Base-by-base conservation (phyloP, 179 eudicot genomes). In the Beta lomatogona region DNA sequence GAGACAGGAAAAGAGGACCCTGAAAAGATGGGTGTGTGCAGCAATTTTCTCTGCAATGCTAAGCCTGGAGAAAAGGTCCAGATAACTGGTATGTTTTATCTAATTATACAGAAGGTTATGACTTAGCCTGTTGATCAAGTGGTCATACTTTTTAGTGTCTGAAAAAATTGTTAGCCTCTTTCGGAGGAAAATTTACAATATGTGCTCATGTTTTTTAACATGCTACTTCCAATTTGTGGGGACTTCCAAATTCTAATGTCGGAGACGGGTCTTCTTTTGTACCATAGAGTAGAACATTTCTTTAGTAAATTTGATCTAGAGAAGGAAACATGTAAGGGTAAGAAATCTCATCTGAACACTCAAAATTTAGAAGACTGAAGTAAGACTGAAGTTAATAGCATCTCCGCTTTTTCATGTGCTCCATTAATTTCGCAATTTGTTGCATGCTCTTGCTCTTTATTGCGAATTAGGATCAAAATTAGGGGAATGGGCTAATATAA, bases 11-110 rank as follows among this genome's bases (percentile, higher is more conserved):
- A 93, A 86, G 98, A 94, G 81, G 97, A 93, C 82, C 94, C 96
- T 50, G 84, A 90, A 45, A 94, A 93, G 86, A 90, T 83, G 52
- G 98, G 98, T 18, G 84, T 93, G 65, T 93, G 98, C 90, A 94
- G 98, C 90, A 94, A 94, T 80, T 94, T 92, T 85, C 89, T 94
- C 2, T 93, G 98, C 73, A 85, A 94, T 71, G 86, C 96, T 12
- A 93, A 94, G 89, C 98, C 98, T 78, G 98, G 98, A 73, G 98
- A 94, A 90, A 93, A 94, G 79, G 85, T 94, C 82, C 84, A 94
- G 83, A 86, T 94, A 64, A 84, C 98, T 65, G 98, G 98, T 94
- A 87, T 72, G 87, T 67, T 74, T 61, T 54, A 64, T 76, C 55
- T 80, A 78, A 59, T 3, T 65, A 8, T 68, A 52, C 53, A 36